Base-by-base conservation (phyloP, 345 rosid species). In the Turritis glabra region DNA sequence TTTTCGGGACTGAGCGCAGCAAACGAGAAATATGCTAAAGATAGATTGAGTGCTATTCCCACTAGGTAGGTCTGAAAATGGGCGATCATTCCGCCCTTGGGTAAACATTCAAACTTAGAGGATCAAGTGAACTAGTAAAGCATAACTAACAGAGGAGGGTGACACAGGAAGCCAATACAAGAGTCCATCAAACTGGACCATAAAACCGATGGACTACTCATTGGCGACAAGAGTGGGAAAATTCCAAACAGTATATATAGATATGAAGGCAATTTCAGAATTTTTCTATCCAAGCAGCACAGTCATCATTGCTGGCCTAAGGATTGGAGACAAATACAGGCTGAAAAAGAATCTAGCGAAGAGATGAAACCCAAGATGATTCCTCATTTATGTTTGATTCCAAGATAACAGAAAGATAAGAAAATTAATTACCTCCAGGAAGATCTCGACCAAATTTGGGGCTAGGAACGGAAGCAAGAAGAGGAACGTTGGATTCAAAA, bases 401-500 rank as follows among this genome's bases (percentile, higher is more conserved):
- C 65, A 59, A 59, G 27, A 59, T n/a, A 21, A 11, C 9, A 33
- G 7, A 33, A 32, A 57, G 35, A 11, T 30, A 53, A 50, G 40
- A 50, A 26, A 44, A 7, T 32, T 75, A 44, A 9, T 32, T 75
- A 88, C 97, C 93, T 81, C 62, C 84, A 17, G 93, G 92, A 40
- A 87, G 71, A 71, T 85, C 83, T n/a, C 72, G 83, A 32, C 91
- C 93, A 27, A n/a, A 56, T 41, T 75, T 90, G 26, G 90, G 89
- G 70, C 75, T 27, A 7, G 93, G 97, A 35, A 87, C 58, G 19
- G 97, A 81, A 71, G 91, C 92, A 65, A 85, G 62, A 44, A 88
- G 32, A 1, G 90, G 89, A 72, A 84, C 59, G 67, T 81, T 82
- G 51, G 90, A 87, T 60, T 84, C 86, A 48, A 87, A 83, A 80